A percentile compares a stretch with the other conserved stretches of the same genome.
phyloP scores from a whole-genome alignment of 352 stramenopile species.

The Phytophthora vignae region DNA sequence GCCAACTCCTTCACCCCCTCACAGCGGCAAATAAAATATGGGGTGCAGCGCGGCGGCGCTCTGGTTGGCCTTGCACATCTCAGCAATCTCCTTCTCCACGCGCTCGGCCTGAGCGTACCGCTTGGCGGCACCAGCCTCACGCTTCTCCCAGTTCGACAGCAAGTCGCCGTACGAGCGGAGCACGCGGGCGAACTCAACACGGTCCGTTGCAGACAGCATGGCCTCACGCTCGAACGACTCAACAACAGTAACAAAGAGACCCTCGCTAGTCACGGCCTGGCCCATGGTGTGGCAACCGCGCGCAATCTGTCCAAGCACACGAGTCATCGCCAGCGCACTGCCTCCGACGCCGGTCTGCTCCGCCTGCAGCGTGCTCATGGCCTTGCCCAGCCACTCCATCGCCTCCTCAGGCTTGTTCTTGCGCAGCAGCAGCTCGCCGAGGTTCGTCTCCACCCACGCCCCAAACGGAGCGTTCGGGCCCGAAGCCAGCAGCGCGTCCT shows the following conservation, averaged over 20 bases:
- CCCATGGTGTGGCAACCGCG: slow-evolving; percentile 66
- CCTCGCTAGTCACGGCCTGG: slow-evolving; percentile 78
- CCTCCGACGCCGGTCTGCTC: slow-evolving; percentile 54
- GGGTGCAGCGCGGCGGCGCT: slow-evolving; percentile 48
- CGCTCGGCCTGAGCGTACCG: slow-evolving; percentile 50
- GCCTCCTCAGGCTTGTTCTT: slow-evolving; percentile 69
- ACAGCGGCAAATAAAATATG: slow-evolving; percentile 65
- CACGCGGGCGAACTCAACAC: slow-evolving; percentile 71
- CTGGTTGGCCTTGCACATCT: slow-evolving; percentile 39
- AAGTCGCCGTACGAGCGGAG: slow-evolving; percentile 67
- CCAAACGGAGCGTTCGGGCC: slow-evolving; percentile 68
- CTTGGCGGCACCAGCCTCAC: slow-evolving; percentile 49
- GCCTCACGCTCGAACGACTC: slow-evolving; percentile 74
- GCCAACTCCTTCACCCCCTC: slow-evolving; percentile 14
- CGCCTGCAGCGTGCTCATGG: slow-evolving; percentile 64
- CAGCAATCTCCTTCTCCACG: slow-evolving; percentile 46
- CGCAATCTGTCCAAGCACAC: slow-evolving; percentile 73
- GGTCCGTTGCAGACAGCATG: slow-evolving; percentile 60
- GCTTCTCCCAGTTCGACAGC: slow-evolving; percentile 66
- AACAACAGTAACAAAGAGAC: slow-evolving; percentile 71
- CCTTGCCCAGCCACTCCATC: slow-evolving; percentile 77
- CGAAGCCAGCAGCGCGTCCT: slow-evolving; percentile 54
- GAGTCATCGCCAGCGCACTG: slow-evolving; percentile 65
- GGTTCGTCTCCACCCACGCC: slow-evolving; percentile 74
- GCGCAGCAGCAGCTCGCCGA: slow-evolving; percentile 70